These are phyloP conservation scores for Coniochaeta sp. DNA, from an alignment of 2,329 filamentous ascomycete species.

Conservation along the genomic window DNA sequence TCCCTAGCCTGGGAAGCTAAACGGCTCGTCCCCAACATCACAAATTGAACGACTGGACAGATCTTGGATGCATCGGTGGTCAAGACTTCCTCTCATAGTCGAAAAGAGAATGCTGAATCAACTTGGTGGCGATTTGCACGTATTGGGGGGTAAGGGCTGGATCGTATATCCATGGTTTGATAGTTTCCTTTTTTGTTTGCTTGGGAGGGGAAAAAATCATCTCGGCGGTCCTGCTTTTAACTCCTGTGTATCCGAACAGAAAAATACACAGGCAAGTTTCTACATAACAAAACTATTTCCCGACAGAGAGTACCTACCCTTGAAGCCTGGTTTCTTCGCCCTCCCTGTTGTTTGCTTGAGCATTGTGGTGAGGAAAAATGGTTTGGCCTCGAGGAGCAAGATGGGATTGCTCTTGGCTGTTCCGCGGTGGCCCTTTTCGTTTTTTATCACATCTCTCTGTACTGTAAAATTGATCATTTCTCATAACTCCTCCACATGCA, in stretches of 20 bases:
- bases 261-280: constrained; percentile 7
- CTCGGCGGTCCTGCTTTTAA: background rate
- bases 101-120: background rate
- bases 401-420: constrained; percentile 4
- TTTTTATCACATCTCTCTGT: constrained; percentile 9
- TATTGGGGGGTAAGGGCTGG: background rate
- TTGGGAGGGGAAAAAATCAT: constrained; percentile 1
- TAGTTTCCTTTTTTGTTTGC: background rate
- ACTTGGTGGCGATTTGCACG: background rate
- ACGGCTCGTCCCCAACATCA: constrained; percentile 7
- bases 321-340: background rate
- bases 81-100: background rate
- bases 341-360: constrained; percentile 1
- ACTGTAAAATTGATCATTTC: constrained; percentile 3
- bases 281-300: background rate
- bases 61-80: background rate
- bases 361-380: constrained; percentile 10
- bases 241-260: background rate
- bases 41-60: background rate
- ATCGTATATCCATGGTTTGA: background rate
- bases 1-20: constrained; percentile 54
- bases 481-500: background rate
- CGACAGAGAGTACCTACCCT: background rate
- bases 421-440: constrained; percentile 6
- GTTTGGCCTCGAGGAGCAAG: constrained; percentile 4